Evolutionary conservation across 306 rosid genomes (phyloP), one percentile per base, ranked within the genome.

Genomic region (Calophaca sinica): DNA sequence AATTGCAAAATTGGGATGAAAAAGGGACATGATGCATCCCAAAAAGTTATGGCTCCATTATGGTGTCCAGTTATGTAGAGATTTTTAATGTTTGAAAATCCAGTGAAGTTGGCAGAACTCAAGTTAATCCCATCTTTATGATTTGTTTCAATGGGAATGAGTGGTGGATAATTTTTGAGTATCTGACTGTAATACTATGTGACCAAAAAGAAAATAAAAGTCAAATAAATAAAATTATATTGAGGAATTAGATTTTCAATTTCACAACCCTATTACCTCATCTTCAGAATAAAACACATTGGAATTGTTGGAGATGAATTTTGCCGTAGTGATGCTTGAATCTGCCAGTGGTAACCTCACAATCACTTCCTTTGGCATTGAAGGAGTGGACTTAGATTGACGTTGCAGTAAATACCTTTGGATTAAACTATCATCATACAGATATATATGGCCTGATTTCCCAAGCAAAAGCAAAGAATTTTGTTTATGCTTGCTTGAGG

Each of bases 1-100:
- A 94, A 29, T 12, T 93, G 88, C 52, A 88, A 53, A 73, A 88
- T 73, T 68, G 97, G 96, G 59, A 83, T 54, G 58, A 91, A 87
- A 65, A 86, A 59, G 53, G 91, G 94, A 65, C 87, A 88, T 20
- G 97, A 84, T 3, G 90, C 88, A 82, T 94, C 98, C 96, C 98
- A 94, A 79, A 94, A 88, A 15, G 81, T 89, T 53, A 89, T 68
- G 45, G 90, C 85, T 73, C 98, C 98, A 64, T 88, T 84, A 53
- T 79, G 74, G 71, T 94, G 98, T 81, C 98, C 98, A 55, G 93
- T 87, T 80, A 94, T 89, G 84, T 91, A 91, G 81, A 94, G 36
- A 81, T 86, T 89, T 77, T 77, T 87, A 7, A 84, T 77, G 73
- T 61, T 89, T 8, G 87, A 88, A 86, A 94, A 94, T 86, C 97